Base-by-base conservation (phyloP, 2,329 filamentous ascomycete genomes). In the Ophidiomyces ophidiicola region DNA sequence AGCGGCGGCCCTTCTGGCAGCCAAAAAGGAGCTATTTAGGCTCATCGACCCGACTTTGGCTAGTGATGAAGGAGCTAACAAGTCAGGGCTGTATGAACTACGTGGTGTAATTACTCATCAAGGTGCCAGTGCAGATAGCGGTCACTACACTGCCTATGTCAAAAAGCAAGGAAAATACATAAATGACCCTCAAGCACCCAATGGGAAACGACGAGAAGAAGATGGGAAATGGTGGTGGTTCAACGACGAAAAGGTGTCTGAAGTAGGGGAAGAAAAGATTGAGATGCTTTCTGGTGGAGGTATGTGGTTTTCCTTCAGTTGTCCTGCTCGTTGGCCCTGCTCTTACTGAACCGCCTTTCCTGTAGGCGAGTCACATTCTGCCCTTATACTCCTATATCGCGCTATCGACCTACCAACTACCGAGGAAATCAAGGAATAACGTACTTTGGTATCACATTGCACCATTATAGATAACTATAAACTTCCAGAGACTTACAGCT, bases 171-270 rank as follows among this genome's bases (percentile, higher is more conserved):
- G 74, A 0, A 64, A 69, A 6, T 64, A 84, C 42, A 52, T 57
- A 2, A 53, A 60, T 39, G 82, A 92, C 50, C 70, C 79, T 11
- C 76, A 78, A 53, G 83, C 80, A 14, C 54, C 55, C 10, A 57
- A 56, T 14, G 85, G 83, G 49, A 83, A 85, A 67, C 69, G 76
- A 53, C 76, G 74, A 39, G 77, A 82, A 54, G 85, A 93, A 56
- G 85, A 93, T 55, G 86, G 83, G 50, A 94, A 86, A 53, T 98
- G 90, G 90, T 98, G 90, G 88, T 98, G 90, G 88, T 98, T 98
- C 72, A 96, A 98, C 61, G 90, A 98, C 54, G 88, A 98, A 57
- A 92, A 86, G 67, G 90, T 98, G 23, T 78, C 81, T 10, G 90
- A 98, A 66, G 90, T 98, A 19, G 77, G 84, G 11, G 69, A 76